Evolutionary conservation across 768 basidiomycete species (phyloP), one percentile per base, ranked within the genome.

Genomic region (Tricholomella constricta): DNA sequence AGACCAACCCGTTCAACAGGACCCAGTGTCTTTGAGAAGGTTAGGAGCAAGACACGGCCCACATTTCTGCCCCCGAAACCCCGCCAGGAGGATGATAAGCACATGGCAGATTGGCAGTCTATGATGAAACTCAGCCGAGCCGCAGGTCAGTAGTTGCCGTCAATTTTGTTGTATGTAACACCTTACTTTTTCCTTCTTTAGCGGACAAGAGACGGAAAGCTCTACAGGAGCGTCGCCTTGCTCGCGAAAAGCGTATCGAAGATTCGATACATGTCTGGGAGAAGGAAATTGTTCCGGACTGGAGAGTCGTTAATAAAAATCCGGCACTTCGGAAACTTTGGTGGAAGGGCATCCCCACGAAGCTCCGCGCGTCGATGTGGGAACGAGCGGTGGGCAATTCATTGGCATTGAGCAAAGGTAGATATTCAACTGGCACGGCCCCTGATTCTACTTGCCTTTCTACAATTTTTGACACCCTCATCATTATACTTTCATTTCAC

Each of bases 281-380:
- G 66, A 81, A 78, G 51, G 79, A 83, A 12, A 87, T 96, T 51
- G 62, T 89, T 17, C 91, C 92, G 0, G 89, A 95, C 66, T 95
- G 91, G 91, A 83, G 79, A 44, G 78, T 81, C 20, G 88, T 92
- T 6, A 65, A 84, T 65, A 83, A 79, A 59, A 84, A 89, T 55
- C 75, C 86, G 0, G 69, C 69, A 9, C 71, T 94, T 47, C 81
- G 87, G 27, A 82, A 78, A 63, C 63, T 94, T 8, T 96, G 93
- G 94, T 93, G 92, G 92, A 77, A 77, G 26, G 94, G 94, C 3
- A 89, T 94, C 59, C 94, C 94, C 2, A 80, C 88, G 0, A 89
- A 90, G 63, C 69, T 92, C 49, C 81, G 94, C 27, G 87, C 89
- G 3, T 66, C 78, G 1, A 79, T 95, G 76, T 96, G 94, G 94